phyloP scores from a whole-genome alignment of 1,284 basidiomycete species.

The Leccinum subrobustum region DNA sequence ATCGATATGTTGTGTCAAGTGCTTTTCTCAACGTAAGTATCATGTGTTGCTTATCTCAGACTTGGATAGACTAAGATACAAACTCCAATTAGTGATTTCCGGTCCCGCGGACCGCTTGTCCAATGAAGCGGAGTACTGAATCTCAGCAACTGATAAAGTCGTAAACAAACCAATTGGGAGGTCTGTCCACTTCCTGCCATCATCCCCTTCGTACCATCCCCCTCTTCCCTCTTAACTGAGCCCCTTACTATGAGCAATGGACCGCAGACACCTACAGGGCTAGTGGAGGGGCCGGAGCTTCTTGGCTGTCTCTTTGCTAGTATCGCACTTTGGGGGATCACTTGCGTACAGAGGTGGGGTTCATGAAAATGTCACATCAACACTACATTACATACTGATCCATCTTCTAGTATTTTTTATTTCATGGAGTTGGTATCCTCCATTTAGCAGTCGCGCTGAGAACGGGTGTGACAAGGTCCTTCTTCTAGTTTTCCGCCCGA shows the following conservation, averaged over 20 bases:
- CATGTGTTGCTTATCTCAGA: not conserved
- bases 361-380: not conserved
- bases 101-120: not conserved
- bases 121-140: not conserved
- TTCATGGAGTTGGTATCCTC: slow-evolving; percentile 19
- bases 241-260: not conserved
- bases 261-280: not conserved
- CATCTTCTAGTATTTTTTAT: slow-evolving; percentile 15
- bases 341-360: not conserved
- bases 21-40: not conserved
- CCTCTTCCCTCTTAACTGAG: not conserved
- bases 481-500: slow-evolving; percentile 14
- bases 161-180: not conserved
- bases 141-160: not conserved
- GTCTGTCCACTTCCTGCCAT: not conserved
- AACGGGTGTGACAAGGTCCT: not conserved
- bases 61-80: not conserved
- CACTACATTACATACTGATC: not conserved
- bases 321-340: not conserved
- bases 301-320: not conserved
- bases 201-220: not conserved
- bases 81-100: not conserved
- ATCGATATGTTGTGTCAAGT: not conserved
- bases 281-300: not conserved
- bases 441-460: not conserved